phyloP scores from a whole-genome alignment of 169 alveolate genomes.

The Haemoproteus tartakovskyi region DNA sequence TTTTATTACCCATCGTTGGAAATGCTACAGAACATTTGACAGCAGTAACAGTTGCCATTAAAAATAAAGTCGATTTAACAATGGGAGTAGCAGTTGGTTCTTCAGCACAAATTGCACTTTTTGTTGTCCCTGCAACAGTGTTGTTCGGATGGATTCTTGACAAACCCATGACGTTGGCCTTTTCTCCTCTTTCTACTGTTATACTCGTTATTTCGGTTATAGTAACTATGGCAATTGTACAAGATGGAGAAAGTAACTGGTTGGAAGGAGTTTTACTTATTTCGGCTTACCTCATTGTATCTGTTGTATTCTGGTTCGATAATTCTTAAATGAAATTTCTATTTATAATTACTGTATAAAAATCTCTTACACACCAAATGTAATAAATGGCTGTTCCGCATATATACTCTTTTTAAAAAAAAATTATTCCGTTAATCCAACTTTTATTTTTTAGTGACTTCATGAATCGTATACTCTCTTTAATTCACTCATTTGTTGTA shows the following conservation, averaged over 20 bases:
- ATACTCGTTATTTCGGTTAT: slow-evolving; percentile 77
- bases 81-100: slow-evolving; percentile 90
- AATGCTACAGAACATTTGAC: slow-evolving; percentile 85
- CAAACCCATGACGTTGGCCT: slow-evolving; percentile 82
- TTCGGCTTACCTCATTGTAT: slow-evolving; percentile 80
- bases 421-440: not conserved
- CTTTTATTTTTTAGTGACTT: not conserved
- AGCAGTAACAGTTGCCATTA: slow-evolving; percentile 83
- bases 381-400: no score
- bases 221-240: slow-evolving; percentile 79
- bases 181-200: slow-evolving; percentile 78
- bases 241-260: slow-evolving; percentile 87
- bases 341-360: no score
- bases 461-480: not conserved
- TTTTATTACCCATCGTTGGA: slow-evolving; percentile 86
- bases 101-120: slow-evolving; percentile 82
- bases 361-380: no score
- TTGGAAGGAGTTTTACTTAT: slow-evolving; percentile 83
- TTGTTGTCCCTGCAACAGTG: slow-evolving; percentile 86
- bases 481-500: not conserved
- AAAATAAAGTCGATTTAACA: slow-evolving; percentile 84
- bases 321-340: slow-evolving; percentile 1
- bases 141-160: slow-evolving; percentile 84
- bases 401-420: no score
- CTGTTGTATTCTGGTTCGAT: slow-evolving; percentile 79